Base-by-base conservation (phyloP, 192 early-diverging fungal genomes). In the Entomortierella lignicola region DNA sequence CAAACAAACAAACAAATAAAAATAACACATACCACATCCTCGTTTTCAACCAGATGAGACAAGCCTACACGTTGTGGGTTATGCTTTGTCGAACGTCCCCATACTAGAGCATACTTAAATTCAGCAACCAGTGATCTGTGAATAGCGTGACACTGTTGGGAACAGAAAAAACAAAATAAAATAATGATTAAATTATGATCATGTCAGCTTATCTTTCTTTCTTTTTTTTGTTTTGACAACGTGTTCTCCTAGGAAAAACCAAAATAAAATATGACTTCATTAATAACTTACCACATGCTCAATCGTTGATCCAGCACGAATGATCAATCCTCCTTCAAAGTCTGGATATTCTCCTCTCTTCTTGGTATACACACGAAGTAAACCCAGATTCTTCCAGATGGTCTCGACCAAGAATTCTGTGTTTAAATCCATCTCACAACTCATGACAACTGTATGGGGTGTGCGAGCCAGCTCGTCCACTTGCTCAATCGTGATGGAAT, bases 331-430 rank as follows among this genome's bases (percentile, higher is more conserved):
- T 47, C 92, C 96, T 29, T 91, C 92, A 68, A 98, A 96, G 66
- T 99, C 97, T 1, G 97, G 97, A 71, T 85, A 94, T 80, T 98
- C 95, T 67, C 97, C 94, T 64, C 96, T 88, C 65, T 92, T 92
- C 86, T 99, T 99, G 32, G 98, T 99, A 83, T 99, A 99, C 5
- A 98, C 94, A 43, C 96, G 90, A 55, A 97, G 88, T 72, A 99
- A 74, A 69, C 87, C 86, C 62, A 99, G 85, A 48, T 96, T 86
- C 82, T 91, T 89, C 97, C 97, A 99, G 56, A 99, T 89, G 55
- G 90, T 85, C 62, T 98, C 93, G 31, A 97, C 87, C 52, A 99
- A 89, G 69, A 87, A 94, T 59, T 97, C 95, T 82, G 95, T 85
- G 71, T 99, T 99, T 27, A 99, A 84, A 67, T 97, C 93, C 71